phyloP scores from a whole-genome alignment of 2,329 filamentous ascomycete species.

The Tolypocladium album region DNA sequence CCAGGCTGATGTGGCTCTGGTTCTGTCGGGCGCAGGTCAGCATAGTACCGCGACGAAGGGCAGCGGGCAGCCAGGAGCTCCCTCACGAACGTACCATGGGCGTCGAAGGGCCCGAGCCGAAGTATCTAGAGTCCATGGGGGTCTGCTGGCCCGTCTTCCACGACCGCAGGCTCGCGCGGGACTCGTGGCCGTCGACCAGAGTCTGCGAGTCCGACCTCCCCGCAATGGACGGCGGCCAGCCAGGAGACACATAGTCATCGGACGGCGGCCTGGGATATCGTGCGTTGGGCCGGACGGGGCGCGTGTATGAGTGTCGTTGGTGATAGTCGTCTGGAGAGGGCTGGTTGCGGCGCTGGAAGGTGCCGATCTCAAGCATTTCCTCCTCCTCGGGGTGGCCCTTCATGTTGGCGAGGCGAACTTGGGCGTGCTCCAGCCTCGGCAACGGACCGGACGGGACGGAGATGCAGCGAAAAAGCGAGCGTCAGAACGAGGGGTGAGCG shows the following conservation, averaged over 20 bases:
- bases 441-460: neutral
- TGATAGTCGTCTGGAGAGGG: constrained; percentile 15
- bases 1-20: constrained; percentile 30
- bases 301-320: constrained; percentile 11
- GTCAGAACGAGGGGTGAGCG: neutral
- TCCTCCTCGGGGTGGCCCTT: constrained; percentile 19
- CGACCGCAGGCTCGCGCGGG: constrained; percentile 11
- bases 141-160: constrained; percentile 10
- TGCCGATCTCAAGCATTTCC: constrained; percentile 25
- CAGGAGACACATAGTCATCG: constrained; percentile 5
- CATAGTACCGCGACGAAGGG: neutral
- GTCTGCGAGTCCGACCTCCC: constrained; percentile 17
- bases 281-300: constrained; percentile 1
- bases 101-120: constrained; percentile 6
- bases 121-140: neutral
- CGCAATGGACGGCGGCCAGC: constrained; percentile 8
- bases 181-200: constrained; percentile 15
- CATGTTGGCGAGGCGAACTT: constrained; percentile 8
- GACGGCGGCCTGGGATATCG: neutral
- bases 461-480: neutral
- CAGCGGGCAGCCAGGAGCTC: neutral
- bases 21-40: constrained; percentile 16
- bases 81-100: constrained; percentile 6
- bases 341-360: constrained; percentile 12
- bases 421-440: neutral